Evolutionary conservation across 306 rosid species (phyloP).

Genomic region (Cajanus cajan): DNA sequence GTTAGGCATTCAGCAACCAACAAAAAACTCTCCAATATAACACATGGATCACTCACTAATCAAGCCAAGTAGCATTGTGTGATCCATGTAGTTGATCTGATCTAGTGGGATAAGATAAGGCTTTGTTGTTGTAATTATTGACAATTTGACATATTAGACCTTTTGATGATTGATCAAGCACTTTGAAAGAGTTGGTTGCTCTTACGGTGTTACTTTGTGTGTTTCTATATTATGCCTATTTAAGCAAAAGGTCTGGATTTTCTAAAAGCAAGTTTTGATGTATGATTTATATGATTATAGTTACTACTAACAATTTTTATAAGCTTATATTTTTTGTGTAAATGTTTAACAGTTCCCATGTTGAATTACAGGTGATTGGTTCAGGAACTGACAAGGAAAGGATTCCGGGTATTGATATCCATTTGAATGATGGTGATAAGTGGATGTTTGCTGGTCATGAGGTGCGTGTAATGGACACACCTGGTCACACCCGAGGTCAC

Average conservation of each 20-base stretch:
- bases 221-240: background rate
- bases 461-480: constrained; percentile 84
- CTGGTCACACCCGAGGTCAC: constrained; percentile 89
- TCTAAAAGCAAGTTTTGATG: background rate
- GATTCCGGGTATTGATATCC: constrained; percentile 85
- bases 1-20: no score
- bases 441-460: constrained; percentile 99
- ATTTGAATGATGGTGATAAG: constrained; percentile 83
- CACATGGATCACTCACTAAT: no score
- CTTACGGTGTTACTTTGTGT: background rate
- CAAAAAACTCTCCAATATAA: no score
- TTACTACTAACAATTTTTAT: background rate
- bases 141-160: background rate
- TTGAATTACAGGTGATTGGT: constrained; percentile 72
- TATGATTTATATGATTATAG: background rate
- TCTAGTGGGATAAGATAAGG: no score
- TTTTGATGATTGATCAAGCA: constrained; percentile 3
- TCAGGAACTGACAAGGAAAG: constrained; percentile 69
- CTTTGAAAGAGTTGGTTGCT: constrained; percentile 8
- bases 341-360: background rate
- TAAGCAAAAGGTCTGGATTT: background rate
- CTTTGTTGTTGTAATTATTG: no score
- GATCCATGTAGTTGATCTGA: no score
- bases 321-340: background rate
- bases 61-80: no score